Evolutionary conservation across 331 rosid species (phyloP).

Genomic region (Stylosanthes scabra): DNA sequence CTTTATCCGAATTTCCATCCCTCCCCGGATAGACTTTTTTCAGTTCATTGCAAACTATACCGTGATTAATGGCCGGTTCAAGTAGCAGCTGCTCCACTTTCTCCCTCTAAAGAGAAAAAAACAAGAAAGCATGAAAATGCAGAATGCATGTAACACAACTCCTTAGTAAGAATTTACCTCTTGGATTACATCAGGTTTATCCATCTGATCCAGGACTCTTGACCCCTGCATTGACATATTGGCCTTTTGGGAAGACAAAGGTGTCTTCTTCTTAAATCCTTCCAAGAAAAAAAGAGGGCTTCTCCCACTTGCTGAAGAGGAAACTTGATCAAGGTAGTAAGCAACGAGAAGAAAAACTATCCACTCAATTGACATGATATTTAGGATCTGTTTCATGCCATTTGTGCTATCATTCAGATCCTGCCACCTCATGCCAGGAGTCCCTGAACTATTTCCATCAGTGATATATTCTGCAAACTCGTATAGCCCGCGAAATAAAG

Average conservation of each 20-base stretch:
- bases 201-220: constrained; percentile 61
- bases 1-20: constrained; percentile 84
- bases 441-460: constrained; percentile 53
- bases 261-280: constrained; percentile 48
- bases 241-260: constrained; percentile 40
- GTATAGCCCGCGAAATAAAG: constrained; percentile 81
- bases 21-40: constrained; percentile 67
- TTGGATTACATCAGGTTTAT: constrained; percentile 71
- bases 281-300: constrained; percentile 64
- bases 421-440: constrained; percentile 82
- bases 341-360: constrained; percentile 65
- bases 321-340: constrained; percentile 67
- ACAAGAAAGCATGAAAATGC: constrained; percentile 21
- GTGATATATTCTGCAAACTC: constrained; percentile 70
- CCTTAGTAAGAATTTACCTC: constrained; percentile 43
- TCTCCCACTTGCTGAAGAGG: constrained; percentile 57
- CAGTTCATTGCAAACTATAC: constrained; percentile 56
- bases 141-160: constrained; percentile 10
- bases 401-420: constrained; percentile 63
- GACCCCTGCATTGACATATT: constrained; percentile 56
- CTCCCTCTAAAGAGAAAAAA: constrained; percentile 62
- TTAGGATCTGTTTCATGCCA: constrained; percentile 77
- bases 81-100: constrained; percentile 69
- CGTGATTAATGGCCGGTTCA: constrained; percentile 52
- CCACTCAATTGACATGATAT: constrained; percentile 87